A percentile compares a stretch with the other conserved stretches of the same genome.
Conservation (phyloP, 495 filamentous ascomycete genomes). For the Tuber umbilicatum region DNA sequence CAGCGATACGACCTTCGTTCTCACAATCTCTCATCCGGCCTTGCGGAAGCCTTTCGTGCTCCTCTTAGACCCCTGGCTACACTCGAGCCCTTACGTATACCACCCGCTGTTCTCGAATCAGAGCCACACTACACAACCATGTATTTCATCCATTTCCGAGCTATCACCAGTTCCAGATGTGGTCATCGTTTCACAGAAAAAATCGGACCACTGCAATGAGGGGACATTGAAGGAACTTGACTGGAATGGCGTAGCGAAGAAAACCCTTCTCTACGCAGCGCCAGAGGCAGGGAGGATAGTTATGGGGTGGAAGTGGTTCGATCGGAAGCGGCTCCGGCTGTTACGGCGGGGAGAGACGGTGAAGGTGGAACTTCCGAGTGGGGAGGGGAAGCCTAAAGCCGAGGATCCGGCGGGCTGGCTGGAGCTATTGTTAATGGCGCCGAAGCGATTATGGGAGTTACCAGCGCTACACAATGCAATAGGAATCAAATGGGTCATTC, state of each 20-base stretch:
- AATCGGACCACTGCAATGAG: conserved; percentile 65
- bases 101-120: conserved; percentile 58
- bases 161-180: conserved; percentile 55
- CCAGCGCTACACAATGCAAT: conserved; percentile 59
- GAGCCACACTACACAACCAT: conserved; percentile 50
- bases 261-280: conserved; percentile 59
- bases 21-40: conserved; percentile 49
- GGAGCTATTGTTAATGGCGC: conserved; percentile 59
- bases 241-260: conserved; percentile 42
- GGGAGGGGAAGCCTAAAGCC: conserved; percentile 48
- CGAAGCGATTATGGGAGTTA: conserved; percentile 51
- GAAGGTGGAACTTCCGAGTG: conserved; percentile 30
- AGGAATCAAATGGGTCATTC: conserved; percentile 50
- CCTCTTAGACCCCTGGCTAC: conserved; percentile 66
- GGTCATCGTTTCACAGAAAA: conserved; percentile 63
- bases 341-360: conserved; percentile 15
- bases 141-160: conserved; percentile 55
- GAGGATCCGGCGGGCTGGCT: conserved; percentile 48
- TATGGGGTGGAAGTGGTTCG: conserved; percentile 60
- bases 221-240: conserved; percentile 59
- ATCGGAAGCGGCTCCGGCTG: conserved; percentile 49
- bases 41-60: conserved; percentile 51
- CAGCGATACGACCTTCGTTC: conserved; percentile 62
- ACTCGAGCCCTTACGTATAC: conserved; percentile 55
- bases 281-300: conserved; percentile 57